phyloP scores from a whole-genome alignment of 2,329 filamentous ascomycete genomes.

The Lecanoromycetidae sp. region DNA sequence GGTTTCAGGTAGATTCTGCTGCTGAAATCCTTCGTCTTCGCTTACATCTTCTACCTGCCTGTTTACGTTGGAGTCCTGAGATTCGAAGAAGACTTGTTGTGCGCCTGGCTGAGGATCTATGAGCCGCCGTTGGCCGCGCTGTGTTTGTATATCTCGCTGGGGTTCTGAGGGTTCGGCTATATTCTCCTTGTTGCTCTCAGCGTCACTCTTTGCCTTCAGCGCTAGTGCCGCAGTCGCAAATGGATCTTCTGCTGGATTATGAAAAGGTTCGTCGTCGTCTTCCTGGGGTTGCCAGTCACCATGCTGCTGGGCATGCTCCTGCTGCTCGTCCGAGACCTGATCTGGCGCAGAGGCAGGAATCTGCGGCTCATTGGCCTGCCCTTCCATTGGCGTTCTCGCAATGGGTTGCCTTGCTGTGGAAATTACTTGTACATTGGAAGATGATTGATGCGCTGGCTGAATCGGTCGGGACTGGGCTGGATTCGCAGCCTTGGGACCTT shows the following conservation, averaged over 20 bases:
- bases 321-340: neutral
- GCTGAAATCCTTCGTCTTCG: conserved; percentile 10
- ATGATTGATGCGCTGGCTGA: neutral
- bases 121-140: neutral
- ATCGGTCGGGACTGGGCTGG: neutral
- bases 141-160: neutral
- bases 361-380: neutral
- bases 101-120: conserved; percentile 13
- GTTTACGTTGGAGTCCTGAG: neutral
- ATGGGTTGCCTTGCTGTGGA: conserved; percentile 1
- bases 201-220: neutral
- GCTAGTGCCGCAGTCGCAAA: neutral
- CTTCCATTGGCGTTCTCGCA: neutral
- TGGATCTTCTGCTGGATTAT: neutral
- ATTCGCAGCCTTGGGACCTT: neutral
- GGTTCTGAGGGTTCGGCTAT: conserved; percentile 3
- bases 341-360: conserved; percentile 1
- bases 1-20: neutral
- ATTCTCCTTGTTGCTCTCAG: conserved; percentile 18
- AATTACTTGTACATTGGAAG: conserved; percentile 2
- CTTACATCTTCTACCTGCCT: neutral
- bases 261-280: neutral
- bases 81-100: conserved; percentile 7
- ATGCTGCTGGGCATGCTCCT: neutral
- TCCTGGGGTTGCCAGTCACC: neutral